Percentiles rank a stretch among this genome's conserved stretches.
phyloP scores from a whole-genome alignment of 2,329 filamentous ascomycete species.

The Clonostachys sp. region DNA sequence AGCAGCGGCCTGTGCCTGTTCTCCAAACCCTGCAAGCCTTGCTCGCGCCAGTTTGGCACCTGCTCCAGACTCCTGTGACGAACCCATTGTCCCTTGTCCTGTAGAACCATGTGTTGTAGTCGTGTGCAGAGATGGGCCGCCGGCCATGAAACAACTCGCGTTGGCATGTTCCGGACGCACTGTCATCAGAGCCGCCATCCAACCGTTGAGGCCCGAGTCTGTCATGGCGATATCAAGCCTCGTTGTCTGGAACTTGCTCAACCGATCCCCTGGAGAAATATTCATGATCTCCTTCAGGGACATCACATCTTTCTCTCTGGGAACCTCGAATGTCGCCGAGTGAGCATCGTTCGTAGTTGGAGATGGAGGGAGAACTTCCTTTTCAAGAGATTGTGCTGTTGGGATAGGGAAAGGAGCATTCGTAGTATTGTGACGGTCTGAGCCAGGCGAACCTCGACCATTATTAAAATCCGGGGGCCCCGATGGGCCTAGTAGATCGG shows the following conservation, averaged over 20 bases:
- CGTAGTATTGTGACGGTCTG: too few relatives aligned
- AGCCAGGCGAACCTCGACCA: too few relatives aligned
- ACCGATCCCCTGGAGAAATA: conserved; percentile 59
- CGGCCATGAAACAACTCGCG: conserved; percentile 20
- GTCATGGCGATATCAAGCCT: conserved; percentile 51
- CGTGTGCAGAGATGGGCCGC: conserved; percentile 5
- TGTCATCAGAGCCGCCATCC: conserved; percentile 41
- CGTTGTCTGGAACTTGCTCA: conserved; percentile 43
- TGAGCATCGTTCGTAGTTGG: neutral
- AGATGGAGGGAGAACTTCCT: neutral
- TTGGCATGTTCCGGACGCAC: conserved; percentile 44
- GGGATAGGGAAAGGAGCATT: too few relatives aligned
- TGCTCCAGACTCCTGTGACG: conserved; percentile 4
- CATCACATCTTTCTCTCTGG: conserved; percentile 26
- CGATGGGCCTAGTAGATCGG: too few relatives aligned
- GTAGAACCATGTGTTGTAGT: neutral
- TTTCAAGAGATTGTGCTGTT: neutral
- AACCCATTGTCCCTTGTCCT: neutral
- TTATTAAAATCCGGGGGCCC: too few relatives aligned
- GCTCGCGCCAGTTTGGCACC: conserved; percentile 23
- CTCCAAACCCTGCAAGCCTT: conserved; percentile 23
- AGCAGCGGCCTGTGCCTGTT: conserved; percentile 31
- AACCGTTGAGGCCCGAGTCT: conserved; percentile 68
- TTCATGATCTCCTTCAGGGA: conserved; percentile 75
- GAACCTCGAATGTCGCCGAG: too few relatives aligned